Evolutionary conservation across 2,329 filamentous ascomycete species (phyloP), one percentile per base, ranked within the genome.

Genomic region (Hypoxylon sp.): DNA sequence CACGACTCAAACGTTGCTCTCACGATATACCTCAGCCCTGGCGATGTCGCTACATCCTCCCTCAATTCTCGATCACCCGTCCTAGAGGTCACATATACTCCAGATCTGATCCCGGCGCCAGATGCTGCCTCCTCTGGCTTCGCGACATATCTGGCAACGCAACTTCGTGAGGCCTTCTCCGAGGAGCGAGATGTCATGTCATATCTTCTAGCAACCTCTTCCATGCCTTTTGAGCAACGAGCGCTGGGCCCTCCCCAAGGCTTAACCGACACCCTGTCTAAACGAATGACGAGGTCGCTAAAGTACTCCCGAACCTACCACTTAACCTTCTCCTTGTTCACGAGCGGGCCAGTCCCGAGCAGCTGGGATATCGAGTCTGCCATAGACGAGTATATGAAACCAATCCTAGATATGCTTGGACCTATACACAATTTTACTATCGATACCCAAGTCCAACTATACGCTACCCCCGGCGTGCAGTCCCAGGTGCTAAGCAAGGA

Each of bases 241-340:
- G 80, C 84, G 2, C 82, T 84, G 65, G 82, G 82, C 4, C 72
- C 87, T 42, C 81, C 83, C 0, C 82, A 85, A 35, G 84, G 88
- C 33, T 81, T 85, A 0, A 82, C 85, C 24, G 88, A 88, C 44
- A 83, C 86, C 0, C 83, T 89, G 73, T 87, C 81, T 74, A 91
- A 85, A 86, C 92, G 94, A 68, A 92, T 92, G 37, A 96, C 92
- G 2, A 87, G 94, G 55, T 94, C 94, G 0, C 87, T 98, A 76
- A 97, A 95, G 78, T 97, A 98, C 78, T 92, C 96, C 3, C 90
- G 94, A 13, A 97, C 93, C 0, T 99, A 98, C 78, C 96, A 99
- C 78, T 84, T 99, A 29, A 97, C 94, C 0, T 97, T 99, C 77
- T 99, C 96, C 0, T 85, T 99, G 2, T 98, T 99, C 78, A 96